Base-by-base conservation (phyloP, 192 early-diverging fungal genomes). In the Linnemannia elongata region DNA sequence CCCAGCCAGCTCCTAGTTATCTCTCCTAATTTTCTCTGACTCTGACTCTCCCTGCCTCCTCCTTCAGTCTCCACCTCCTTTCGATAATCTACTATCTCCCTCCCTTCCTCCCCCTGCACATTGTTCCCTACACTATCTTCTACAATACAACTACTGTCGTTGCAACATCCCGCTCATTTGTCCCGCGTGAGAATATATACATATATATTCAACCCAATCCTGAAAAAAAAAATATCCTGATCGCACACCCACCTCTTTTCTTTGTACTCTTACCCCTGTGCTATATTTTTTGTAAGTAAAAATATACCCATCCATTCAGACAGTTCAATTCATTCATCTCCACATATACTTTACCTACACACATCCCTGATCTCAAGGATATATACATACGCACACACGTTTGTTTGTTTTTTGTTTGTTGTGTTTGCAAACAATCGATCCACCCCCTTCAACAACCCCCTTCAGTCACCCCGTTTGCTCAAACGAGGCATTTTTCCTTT, bases 101-200 rank as follows among this genome's bases (percentile, higher is more conserved):
- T 52, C 20, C 15, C 17, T 52, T 20, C 44, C 44, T 52, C 2
- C 49, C 49, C 18, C 17, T 52, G 49, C 49, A 52, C 49, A 18
- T 52, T 52, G 49, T 52, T 52, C 49, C 49, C 49, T 52, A 20
- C 49, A 52, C 49, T 52, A 52, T 52, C 49, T 52, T 20, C 49
- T 52, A 52, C 17, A 6, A 22, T 52, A 22, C 49, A 18, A 22
- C 49, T 17, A 22, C 49, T 18, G 17, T 18, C 3, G 60, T 30
- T 66, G 60, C 27, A 13, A 22, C 17, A 30, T 66, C 60, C 60
- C 30, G n/a, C 60, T n/a, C 6, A 30, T 60, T 60, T 60, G 6
- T 66, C 60, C 60, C 60, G 60, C 60, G 60, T 66, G 60, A 66
- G 60, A 66, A 66, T 52, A 52, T 52, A 66, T 66, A 66, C 18